Evolutionary conservation across 176 grass and related monocot genomes (phyloP), one percentile per base, ranked within the genome.

Genomic region (Oryza longistaminata): DNA sequence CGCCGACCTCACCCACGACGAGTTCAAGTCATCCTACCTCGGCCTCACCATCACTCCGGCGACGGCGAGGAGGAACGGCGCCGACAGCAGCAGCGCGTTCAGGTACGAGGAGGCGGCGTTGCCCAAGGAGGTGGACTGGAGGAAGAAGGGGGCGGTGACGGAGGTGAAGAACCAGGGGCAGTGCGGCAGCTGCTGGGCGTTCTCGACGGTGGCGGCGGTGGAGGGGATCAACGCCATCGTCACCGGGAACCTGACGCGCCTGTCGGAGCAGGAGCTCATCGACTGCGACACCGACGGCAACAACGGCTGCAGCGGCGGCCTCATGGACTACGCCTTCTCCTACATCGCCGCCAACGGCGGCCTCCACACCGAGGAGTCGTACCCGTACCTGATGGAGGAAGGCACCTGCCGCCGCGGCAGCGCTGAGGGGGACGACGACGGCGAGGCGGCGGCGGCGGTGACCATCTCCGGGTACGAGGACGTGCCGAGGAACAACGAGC

Each of bases 111-210:
- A 52, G 68, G 14, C 4, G 73, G 64, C 0, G 3, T 43, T 97
- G 71, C 95, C 95, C 3, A 81, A 90, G 88, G 55, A 50, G 0
- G 82, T 97, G 21, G 95, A 95, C 78, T 97, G 95, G 95, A 79
- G 95, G 43, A 90, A 87, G 75, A 91, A 97, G 67, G 92, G 92
- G 0, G 95, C 95, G 3, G 95, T 97, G 49, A 88, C 95, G 4
- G 72, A 87, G 1, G 92, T 95, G 6, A 97, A 97, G 92, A 94
- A 97, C 87, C 95, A 97, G 83, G 95, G 95, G 73, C 90, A 91
- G 45, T 97, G 95, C 26, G 95, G 95, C 24, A 97, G 95, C 85
- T 97, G 95, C 70, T 97, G 92, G 95, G 95, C 95, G 0, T 97
- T 97, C 82, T 94, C 95, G 10, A 97, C 95, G 0, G 95, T 97